Evolutionary conservation across 2,329 filamentous ascomycete genomes (phyloP).

Genomic region (Thielaviopsis cerberus): DNA sequence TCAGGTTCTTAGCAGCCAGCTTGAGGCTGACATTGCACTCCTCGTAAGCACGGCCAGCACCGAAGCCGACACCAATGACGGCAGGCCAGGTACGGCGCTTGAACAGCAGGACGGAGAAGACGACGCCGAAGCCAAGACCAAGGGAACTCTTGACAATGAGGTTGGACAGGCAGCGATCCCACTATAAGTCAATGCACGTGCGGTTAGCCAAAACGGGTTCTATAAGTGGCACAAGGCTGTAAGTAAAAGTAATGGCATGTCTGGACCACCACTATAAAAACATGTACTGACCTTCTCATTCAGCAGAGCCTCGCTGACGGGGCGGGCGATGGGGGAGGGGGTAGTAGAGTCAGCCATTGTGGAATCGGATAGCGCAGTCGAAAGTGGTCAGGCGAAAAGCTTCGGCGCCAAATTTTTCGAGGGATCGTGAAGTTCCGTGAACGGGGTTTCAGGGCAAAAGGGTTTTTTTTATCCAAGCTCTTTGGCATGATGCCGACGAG

Average conservation of each 20-base stretch:
- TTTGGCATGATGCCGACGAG: conserved; percentile 16
- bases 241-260: not conserved
- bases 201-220: conserved; percentile 11
- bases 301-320: conserved; percentile 90
- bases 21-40: conserved; percentile 78
- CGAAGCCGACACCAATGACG: conserved; percentile 86
- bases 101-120: conserved; percentile 96
- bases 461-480: conserved; percentile 2
- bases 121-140: conserved; percentile 89
- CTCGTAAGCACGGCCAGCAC: conserved; percentile 90
- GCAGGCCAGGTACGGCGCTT: conserved; percentile 96
- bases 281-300: conserved; percentile 75
- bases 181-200: conserved; percentile 35
- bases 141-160: conserved; percentile 91
- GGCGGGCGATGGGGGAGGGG: conserved; percentile 40
- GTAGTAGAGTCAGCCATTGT: conserved; percentile 37
- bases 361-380: conserved; percentile 9
- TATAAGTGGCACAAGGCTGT: not conserved
- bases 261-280: not conserved
- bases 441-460: conserved; percentile 1
- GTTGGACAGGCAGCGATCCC: conserved; percentile 96
- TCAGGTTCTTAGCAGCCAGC: conserved; percentile 39
- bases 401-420: conserved; percentile 2
- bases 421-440: conserved; percentile 3
- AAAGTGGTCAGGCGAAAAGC: conserved; percentile 2